Percentiles rank a stretch among this genome's conserved stretches.
Conservation (phyloP, 805 yeast genomes). For the Lipomyces oligophaga region DNA sequence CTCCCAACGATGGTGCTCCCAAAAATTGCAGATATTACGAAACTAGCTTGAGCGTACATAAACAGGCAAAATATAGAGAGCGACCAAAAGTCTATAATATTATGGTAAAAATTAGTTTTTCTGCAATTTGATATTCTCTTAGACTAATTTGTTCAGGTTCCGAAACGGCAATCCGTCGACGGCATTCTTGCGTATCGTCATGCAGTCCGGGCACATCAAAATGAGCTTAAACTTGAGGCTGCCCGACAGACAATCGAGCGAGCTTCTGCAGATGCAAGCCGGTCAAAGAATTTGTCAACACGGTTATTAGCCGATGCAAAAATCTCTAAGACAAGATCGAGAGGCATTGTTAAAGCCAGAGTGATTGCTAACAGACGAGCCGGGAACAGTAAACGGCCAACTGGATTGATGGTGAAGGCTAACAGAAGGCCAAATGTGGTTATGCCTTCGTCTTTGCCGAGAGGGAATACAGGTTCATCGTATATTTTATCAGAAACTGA, state of each 20-base stretch:
- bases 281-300: conserved; percentile 5
- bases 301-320: not conserved
- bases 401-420: too few relatives aligned
- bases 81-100: too few relatives aligned
- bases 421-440: too few relatives aligned
- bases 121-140: too few relatives aligned
- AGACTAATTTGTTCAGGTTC: conserved; percentile 20
- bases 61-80: too few relatives aligned
- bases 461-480: conserved; percentile 2
- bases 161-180: conserved; percentile 20
- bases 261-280: not conserved
- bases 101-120: too few relatives aligned
- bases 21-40: too few relatives aligned
- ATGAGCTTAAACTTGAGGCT: conserved; percentile 23
- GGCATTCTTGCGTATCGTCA: conserved; percentile 22
- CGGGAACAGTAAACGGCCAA: too few relatives aligned
- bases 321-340: conserved; percentile 2
- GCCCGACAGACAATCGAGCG: conserved; percentile 14
- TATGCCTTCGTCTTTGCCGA: too few relatives aligned
- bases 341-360: not conserved
- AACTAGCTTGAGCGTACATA: too few relatives aligned
- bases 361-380: too few relatives aligned
- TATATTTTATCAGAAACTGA: conserved; percentile 1
- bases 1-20: too few relatives aligned
- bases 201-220: conserved; percentile 21